These are phyloP conservation scores for Botrytis fabae DNA, from an alignment of 2,329 filamentous ascomycete species.

Conservation along the genomic window DNA sequence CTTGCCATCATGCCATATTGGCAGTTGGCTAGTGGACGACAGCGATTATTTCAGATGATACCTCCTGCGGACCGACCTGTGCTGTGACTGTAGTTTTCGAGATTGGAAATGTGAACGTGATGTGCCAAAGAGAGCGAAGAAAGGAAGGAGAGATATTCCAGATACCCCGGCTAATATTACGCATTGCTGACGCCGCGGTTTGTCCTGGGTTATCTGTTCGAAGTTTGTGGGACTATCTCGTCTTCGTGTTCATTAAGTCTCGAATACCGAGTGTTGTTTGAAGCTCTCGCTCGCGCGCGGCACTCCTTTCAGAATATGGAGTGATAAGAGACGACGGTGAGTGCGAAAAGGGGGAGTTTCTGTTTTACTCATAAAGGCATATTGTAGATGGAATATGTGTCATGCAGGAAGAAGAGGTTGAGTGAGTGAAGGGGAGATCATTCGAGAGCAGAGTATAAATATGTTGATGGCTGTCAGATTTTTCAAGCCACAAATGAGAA, in stretches of 20 bases:
- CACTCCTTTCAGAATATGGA: background rate
- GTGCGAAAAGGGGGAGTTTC: background rate
- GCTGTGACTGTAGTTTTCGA: background rate
- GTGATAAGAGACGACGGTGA: background rate
- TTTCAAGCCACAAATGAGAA: background rate
- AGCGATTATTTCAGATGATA: background rate
- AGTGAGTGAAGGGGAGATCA: background rate
- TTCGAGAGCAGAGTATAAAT: background rate
- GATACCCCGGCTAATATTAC: accelerated
- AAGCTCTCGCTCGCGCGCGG: background rate
- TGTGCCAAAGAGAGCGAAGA: background rate
- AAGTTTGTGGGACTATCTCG: background rate
- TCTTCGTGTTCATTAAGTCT: background rate
- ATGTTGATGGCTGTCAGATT: background rate
- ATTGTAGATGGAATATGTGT: background rate
- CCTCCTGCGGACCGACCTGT: background rate
- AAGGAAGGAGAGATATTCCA: background rate
- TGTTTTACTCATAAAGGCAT: background rate
- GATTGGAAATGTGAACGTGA: background rate
- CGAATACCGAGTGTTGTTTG: background rate
- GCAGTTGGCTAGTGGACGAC: background rate
- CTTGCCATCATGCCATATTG: background rate
- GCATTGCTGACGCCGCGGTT: background rate
- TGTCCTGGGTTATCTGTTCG: background rate
- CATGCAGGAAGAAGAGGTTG: background rate